Percentiles rank a stretch among this genome's conserved stretches.
Conservation (phyloP, 306 rosid genomes). For the Acacia crassicarpa region DNA sequence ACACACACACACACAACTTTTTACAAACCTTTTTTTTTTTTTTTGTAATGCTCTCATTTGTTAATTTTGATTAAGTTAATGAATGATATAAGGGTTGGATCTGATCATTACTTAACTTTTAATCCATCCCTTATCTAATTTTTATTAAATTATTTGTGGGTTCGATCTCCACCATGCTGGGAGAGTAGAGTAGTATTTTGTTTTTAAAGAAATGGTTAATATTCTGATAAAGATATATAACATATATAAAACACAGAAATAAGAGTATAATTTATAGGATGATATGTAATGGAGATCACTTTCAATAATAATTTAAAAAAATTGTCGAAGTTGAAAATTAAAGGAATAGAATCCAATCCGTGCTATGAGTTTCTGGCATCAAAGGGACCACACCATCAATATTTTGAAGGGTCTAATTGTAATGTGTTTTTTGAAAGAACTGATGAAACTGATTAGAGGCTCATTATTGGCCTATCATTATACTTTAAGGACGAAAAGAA, state of each 20-base stretch:
- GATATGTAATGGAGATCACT: neutral
- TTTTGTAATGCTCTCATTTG: neutral
- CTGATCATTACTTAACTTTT: neutral
- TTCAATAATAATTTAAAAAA: neutral
- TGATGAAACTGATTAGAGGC: neutral
- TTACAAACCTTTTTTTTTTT: neutral
- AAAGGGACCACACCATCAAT: slow-evolving; percentile 29
- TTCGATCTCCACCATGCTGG: neutral
- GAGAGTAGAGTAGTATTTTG: neutral
- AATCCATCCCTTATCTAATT: neutral
- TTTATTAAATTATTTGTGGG: neutral
- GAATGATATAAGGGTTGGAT: neutral
- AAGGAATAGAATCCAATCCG: slow-evolving; percentile 38
- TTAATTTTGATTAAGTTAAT: neutral
- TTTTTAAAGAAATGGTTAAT: neutral
- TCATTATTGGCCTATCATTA: neutral
- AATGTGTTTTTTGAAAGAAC: slow-evolving; percentile 5
- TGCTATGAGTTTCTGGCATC: too few relatives aligned
- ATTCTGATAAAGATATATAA: neutral
- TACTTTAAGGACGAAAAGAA: neutral
- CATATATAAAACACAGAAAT: neutral
- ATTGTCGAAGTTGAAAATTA: slow-evolving; percentile 4
- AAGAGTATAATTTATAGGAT: neutral
- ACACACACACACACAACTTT: neutral
- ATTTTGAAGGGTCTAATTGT: neutral